Evolutionary conservation across 495 filamentous ascomycete genomes (phyloP), one percentile per base, ranked within the genome.

Genomic region (Penicillium odoratum): DNA sequence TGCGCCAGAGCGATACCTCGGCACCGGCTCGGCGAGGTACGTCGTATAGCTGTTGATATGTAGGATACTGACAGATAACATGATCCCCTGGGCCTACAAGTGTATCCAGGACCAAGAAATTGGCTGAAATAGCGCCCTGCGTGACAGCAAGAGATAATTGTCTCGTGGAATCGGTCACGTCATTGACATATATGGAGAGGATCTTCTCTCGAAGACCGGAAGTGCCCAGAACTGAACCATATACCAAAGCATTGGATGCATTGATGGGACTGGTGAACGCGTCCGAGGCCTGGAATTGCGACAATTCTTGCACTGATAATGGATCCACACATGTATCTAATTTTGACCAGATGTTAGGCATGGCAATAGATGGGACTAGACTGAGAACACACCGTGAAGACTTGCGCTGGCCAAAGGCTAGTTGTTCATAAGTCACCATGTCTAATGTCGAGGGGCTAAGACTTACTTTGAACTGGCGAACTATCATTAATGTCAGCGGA

Each of bases 21-120:
- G 91, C 90, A 0, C 90, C 90, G 2, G 93, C 71, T 33, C 83
- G 85, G 58, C 77, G 78, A 0, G 91, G 88, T 5, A 92, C 81
- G n/a, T 81, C 70, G 59, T 91, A 93, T 0, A 93, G 78, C 61
- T 93, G 90, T 63, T 92, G 88, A 66, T 95, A 94, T 10, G 89
- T 92, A 1, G 90, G 90, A 65, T 89, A 86, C 51, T 93, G 87
- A 60, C 88, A 92, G 38, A 93, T 82, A 13, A 93, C 88, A 74
- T 95, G 91, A 59, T 92, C 89, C 1, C 87, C 89, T 0, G 85
- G 85, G 1, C 83, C 83, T 0, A 93, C 63, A 5, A 93, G 75
- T 0, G 84, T 79, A 69, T 91, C 92, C 7, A 92, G 79, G 1
- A 85, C 64, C 2, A 91, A 68, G 60, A 88, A 87, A 60, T 95